A percentile compares a stretch with the other conserved stretches of the same genome.
Evolutionary conservation across 2,329 filamentous ascomycete species (phyloP).

Genomic region (Penicillium olsonii): DNA sequence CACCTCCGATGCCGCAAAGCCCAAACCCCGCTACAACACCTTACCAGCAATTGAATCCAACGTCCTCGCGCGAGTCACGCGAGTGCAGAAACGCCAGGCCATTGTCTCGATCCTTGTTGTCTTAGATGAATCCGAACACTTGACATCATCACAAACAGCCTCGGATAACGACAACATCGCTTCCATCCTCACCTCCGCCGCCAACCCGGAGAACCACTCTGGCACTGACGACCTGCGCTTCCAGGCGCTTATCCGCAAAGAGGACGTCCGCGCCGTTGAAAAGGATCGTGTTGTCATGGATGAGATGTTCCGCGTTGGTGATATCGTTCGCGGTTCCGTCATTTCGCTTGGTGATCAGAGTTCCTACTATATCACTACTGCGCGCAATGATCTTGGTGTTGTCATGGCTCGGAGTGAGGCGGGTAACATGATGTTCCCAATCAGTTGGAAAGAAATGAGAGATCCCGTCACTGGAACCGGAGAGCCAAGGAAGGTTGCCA

Average conservation of each 20-base stretch:
- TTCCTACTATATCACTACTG: conserved; percentile 93
- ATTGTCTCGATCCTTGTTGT: conserved; percentile 85
- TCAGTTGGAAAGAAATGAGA: conserved; percentile 93
- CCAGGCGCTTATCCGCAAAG: conserved; percentile 79
- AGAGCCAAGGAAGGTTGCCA: conserved; percentile 89
- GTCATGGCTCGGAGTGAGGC: conserved; percentile 88
- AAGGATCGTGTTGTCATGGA: conserved; percentile 92
- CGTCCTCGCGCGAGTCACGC: conserved; percentile 82
- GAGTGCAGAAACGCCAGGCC: conserved; percentile 81
- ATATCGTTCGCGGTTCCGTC: conserved; percentile 84
- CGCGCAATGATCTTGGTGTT: conserved; percentile 86
- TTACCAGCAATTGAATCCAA: conserved; percentile 78
- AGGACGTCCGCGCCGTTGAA: conserved; percentile 92
- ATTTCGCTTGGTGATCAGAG: conserved; percentile 91
- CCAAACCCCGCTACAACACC: conserved; percentile 63
- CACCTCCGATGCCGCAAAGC: conserved; percentile 11
- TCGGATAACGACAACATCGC: conserved; percentile 42
- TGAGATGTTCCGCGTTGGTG: conserved; percentile 88
- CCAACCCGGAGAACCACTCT: conserved; percentile 43
- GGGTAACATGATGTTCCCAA: conserved; percentile 87
- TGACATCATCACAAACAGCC: conserved; percentile 16
- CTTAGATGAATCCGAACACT: conserved; percentile 50
- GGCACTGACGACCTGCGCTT: conserved; percentile 67
- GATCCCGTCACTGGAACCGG: conserved; percentile 75
- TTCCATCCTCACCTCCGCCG: conserved; percentile 39